phyloP scores from a whole-genome alignment of 2,329 filamentous ascomycete species.

The Cercospora citrullina region DNA sequence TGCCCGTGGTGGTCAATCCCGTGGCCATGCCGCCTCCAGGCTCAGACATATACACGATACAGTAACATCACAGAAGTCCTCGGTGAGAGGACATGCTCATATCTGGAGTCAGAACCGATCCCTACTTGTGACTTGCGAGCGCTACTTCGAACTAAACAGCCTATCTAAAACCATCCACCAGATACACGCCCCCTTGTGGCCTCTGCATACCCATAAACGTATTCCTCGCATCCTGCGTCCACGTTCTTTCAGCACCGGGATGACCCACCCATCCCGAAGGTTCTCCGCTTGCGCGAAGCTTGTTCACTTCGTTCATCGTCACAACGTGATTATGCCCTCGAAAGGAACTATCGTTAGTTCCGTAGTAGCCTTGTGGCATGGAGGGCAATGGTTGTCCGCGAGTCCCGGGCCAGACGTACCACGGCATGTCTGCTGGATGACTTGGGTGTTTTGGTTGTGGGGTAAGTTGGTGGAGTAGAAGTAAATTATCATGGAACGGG shows the following conservation, averaged over 20 bases:
- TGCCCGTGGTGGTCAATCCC: no score
- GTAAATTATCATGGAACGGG: neutral
- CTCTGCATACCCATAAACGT: neutral
- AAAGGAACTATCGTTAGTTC: neutral
- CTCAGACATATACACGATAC: no score
- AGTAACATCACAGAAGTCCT: no score
- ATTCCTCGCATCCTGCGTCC: neutral
- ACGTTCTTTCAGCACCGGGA: neutral
- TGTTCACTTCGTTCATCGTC: neutral
- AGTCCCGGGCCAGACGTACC: neutral
- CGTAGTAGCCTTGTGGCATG: neutral
- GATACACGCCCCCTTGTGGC: neutral
- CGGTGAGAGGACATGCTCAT: neutral
- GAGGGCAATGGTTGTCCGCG: neutral
- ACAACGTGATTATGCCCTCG: neutral
- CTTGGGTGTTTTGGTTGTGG: neutral
- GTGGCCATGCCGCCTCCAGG: no score
- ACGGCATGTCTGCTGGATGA: neutral
- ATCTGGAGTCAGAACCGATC: neutral
- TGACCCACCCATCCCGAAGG: neutral
- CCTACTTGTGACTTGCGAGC: no score
- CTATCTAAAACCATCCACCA: neutral
- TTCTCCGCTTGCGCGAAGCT: neutral
- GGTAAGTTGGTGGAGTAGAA: neutral
- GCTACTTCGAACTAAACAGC: neutral